Evolutionary conservation across 768 basidiomycete species (phyloP), one percentile per base, ranked within the genome.

Genomic region (Xerocomus spinulosus): DNA sequence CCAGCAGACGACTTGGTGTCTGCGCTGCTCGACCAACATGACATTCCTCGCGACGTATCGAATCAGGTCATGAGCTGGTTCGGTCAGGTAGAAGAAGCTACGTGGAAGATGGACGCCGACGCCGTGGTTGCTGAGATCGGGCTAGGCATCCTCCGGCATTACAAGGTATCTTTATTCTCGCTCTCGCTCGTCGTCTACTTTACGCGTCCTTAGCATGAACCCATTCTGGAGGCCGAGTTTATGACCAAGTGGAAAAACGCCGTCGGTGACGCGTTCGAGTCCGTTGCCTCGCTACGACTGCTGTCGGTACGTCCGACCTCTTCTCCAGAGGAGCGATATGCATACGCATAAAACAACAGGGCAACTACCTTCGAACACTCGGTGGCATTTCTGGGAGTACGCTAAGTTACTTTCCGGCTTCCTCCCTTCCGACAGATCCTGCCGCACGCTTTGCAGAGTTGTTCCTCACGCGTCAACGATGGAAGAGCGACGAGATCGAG

Each of bases 1-100:
- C 70, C 80, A 0, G 72, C 82, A n/a, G 76, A 81, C 36, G 73
- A 75, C n/a, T 67, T 95, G 35, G 61, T 75, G 7, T 69, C 76
- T 9, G 69, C 79, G 0, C 75, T 97, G 12, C 77, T 80, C 15
- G 75, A 85, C 35, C 85, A 88, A 3, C 83, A 92, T 58, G 88
- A 89, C 17, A 68, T 94, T 14, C 73, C 79, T 8, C 68, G 77
- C 7, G 62, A 70, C 2, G 76, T 92, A 24, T 76, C 81, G 8
- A 68, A 61, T 7, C 89, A 92, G 60, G 75, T 92, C 23, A 80
- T 96, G 73, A 61, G 68, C 0, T 94, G 94, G 85, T 97, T 95
- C 55, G 92, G 92, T 14, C 69, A 72, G 4, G 64, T 84, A 4
- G 57, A 67, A 14, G 71, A 72, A 15, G 79, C 71, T 3, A 67